phyloP scores from a whole-genome alignment of 495 filamentous ascomycete species.

The Neurospora tetraspora region DNA sequence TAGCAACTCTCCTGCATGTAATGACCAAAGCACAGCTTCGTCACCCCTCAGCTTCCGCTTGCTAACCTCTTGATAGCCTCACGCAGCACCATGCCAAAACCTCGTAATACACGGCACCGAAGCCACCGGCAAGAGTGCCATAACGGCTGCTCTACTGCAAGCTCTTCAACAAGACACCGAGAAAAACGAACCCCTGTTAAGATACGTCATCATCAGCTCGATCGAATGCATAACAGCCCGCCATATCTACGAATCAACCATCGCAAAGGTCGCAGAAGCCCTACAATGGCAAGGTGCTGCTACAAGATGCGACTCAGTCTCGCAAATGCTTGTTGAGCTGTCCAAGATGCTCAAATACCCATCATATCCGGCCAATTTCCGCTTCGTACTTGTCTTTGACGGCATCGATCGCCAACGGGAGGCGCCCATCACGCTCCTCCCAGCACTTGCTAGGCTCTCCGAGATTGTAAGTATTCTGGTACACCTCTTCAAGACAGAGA shows the following conservation, averaged over 20 bases:
- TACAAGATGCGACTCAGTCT: slow-evolving; percentile 65
- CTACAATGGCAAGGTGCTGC: slow-evolving; percentile 33
- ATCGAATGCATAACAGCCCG: slow-evolving; percentile 82
- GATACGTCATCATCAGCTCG: slow-evolving; percentile 63
- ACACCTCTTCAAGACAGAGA: neutral
- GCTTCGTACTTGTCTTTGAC: slow-evolving; percentile 79
- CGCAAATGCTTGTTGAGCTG: slow-evolving; percentile 61
- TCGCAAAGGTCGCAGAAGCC: slow-evolving; percentile 43
- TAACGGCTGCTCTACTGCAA: slow-evolving; percentile 54
- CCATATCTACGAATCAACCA: slow-evolving; percentile 68
- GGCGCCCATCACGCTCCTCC: slow-evolving; percentile 64
- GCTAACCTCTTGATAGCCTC: slow-evolving; percentile 17
- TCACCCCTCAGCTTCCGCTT: neutral
- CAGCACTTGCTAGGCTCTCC: slow-evolving; percentile 40
- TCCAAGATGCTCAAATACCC: slow-evolving; percentile 43
- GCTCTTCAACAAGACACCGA: slow-evolving; percentile 4
- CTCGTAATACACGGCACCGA: slow-evolving; percentile 78
- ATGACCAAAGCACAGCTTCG: slow-evolving; percentile 11
- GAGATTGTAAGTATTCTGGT: slow-evolving; percentile 19
- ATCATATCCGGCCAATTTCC: slow-evolving; percentile 23
- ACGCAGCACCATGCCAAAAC: slow-evolving; percentile 40
- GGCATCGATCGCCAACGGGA: slow-evolving; percentile 85
- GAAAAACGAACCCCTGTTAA: too few relatives aligned
- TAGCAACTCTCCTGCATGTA: slow-evolving; percentile 54
- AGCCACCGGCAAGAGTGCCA: slow-evolving; percentile 79